Percentiles rank a stretch among this genome's conserved stretches.
These are phyloP conservation scores for Phytophthora brassicae DNA, from an alignment of 352 stramenopile species.

Conservation along the genomic window DNA sequence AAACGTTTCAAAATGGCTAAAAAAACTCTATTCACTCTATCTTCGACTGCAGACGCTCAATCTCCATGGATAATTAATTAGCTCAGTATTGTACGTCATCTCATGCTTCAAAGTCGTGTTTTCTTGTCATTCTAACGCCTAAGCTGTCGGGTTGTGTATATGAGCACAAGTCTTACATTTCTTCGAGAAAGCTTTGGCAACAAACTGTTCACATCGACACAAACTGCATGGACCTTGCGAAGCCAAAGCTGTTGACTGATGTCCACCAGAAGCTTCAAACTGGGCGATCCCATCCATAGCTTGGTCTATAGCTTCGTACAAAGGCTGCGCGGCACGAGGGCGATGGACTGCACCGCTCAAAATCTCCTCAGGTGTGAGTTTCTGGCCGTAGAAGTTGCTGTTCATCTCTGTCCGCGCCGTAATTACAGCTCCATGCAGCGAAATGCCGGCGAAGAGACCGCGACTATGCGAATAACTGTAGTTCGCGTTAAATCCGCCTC, in stretches of 20 bases:
- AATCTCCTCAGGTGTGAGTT: conserved; percentile 79
- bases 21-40: not conserved
- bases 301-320: conserved; percentile 77
- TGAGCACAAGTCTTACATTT: conserved; percentile 79
- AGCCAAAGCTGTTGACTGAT: conserved; percentile 13
- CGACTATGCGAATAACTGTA: conserved; percentile 94
- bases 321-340: conserved; percentile 64
- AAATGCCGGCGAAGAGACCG: conserved; percentile 93
- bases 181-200: conserved; percentile 70
- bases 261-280: conserved; percentile 43
- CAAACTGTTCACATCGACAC: conserved; percentile 59
- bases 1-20: conserved; percentile 1
- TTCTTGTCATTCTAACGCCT: not conserved
- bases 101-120: too few relatives aligned
- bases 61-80: conserved; percentile 23
- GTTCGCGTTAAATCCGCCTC: conserved; percentile 84
- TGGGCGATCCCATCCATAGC: conserved; percentile 72
- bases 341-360: conserved; percentile 56
- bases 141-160: conserved; percentile 39
- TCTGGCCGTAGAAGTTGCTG: conserved; percentile 93
- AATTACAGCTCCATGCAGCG: conserved; percentile 92
- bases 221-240: conserved; percentile 42
- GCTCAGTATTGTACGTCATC: conserved; percentile 17
- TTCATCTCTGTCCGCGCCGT: conserved; percentile 91
- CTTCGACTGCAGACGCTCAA: not conserved